Conservation (phyloP, 164 flowering plant genomes). For the Malania oleifera region DNA sequence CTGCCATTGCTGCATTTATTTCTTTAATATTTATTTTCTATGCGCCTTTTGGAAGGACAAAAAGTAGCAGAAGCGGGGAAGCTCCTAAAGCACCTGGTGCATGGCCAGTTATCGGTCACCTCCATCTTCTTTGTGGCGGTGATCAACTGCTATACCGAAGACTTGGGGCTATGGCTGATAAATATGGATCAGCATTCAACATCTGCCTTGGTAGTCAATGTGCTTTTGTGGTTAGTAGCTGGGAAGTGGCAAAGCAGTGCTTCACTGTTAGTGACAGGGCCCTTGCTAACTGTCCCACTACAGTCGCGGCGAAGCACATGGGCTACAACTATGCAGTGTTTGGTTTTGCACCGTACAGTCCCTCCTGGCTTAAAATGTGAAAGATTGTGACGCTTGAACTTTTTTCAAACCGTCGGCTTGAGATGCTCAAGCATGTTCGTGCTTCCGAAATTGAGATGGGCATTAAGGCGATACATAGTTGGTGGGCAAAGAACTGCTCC, state of each 20-base stretch:
- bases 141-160: slow-evolving; percentile 7
- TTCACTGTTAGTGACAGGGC: slow-evolving; percentile 13
- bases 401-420: slow-evolving; percentile 14
- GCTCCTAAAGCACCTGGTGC: slow-evolving; percentile 21
- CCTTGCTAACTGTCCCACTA: slow-evolving; percentile 12
- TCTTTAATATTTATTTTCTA: too few relatives aligned
- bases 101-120: slow-evolving; percentile 42
- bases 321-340: slow-evolving; percentile 15
- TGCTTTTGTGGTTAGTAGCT: slow-evolving; percentile 13
- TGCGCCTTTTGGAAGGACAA: too few relatives aligned
- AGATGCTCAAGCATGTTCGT: slow-evolving; percentile 7
- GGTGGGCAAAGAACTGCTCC: neutral
- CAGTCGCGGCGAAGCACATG: slow-evolving; percentile 11
- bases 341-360: slow-evolving; percentile 15
- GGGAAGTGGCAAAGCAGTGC: slow-evolving; percentile 18
- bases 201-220: slow-evolving; percentile 9
- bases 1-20: too few relatives aligned
- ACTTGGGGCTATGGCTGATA: slow-evolving; percentile 17
- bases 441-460: slow-evolving; percentile 6
- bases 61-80: too few relatives aligned
- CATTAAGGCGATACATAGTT: slow-evolving; percentile 7
- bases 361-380: slow-evolving; percentile 16
- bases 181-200: slow-evolving; percentile 14
- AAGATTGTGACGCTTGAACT: slow-evolving; percentile 12
- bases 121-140: slow-evolving; percentile 18